Conservation (phyloP, 1,284 basidiomycete species). For the Boletus albobrunnescens region DNA sequence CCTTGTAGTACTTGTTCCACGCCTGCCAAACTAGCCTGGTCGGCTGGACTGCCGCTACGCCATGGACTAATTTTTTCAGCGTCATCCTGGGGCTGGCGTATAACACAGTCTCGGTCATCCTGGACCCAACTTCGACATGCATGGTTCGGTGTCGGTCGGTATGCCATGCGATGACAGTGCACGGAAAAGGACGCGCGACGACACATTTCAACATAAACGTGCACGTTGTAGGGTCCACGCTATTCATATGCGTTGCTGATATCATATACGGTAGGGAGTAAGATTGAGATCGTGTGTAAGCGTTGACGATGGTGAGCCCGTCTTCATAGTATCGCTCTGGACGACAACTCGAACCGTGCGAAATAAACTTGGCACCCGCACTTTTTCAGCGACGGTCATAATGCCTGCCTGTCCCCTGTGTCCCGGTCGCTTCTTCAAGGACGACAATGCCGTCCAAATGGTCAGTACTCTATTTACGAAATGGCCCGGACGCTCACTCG, state of each 20-base stretch:
- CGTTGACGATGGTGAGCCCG: background rate
- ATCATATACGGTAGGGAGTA: background rate
- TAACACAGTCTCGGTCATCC: constrained; percentile 4
- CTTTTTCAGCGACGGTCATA: background rate
- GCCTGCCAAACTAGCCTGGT: constrained; percentile 2
- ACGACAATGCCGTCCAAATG: constrained; percentile 8
- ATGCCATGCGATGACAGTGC: background rate
- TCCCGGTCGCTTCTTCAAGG: constrained; percentile 15
- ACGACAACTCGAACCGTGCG: constrained; percentile 12
- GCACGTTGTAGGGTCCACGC: constrained; percentile 10
- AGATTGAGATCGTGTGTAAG: constrained; percentile 6
- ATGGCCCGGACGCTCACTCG: background rate
- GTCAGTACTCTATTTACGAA: constrained; percentile 12
- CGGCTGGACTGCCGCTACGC: background rate
- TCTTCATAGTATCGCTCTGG: too few relatives aligned
- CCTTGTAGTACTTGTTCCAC: background rate
- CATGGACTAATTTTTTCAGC: background rate
- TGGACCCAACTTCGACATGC: constrained; percentile 6
- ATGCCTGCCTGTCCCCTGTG: constrained; percentile 23
- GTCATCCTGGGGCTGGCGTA: constrained; percentile 10
- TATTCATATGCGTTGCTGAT: constrained; percentile 10
- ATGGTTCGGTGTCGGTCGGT: constrained; percentile 17
- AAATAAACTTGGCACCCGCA: background rate
- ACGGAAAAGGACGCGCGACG: background rate
- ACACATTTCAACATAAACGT: constrained; percentile 3